A percentile compares a stretch with the other conserved stretches of the same genome.
Evolutionary conservation across 352 stramenopile genomes (phyloP).

Genomic region (Phytopythium delawarense): DNA sequence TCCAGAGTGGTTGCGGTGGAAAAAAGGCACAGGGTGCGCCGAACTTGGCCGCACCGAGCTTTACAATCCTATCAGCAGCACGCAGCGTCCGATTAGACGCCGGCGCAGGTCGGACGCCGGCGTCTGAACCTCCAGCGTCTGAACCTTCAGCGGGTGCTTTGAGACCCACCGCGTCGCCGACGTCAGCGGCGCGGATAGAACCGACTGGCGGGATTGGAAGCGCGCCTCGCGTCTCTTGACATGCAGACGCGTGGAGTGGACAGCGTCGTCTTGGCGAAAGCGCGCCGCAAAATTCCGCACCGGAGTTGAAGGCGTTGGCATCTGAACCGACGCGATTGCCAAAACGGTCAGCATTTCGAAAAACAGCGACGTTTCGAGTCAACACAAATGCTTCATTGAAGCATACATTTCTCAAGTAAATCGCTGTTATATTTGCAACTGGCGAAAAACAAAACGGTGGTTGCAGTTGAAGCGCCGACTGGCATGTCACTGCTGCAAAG

Average conservation of each 20-base stretch:
- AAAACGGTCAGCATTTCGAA: background rate
- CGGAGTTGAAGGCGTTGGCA: background rate
- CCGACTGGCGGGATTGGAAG: background rate
- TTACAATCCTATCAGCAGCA: too few relatives aligned
- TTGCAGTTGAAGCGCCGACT: background rate
- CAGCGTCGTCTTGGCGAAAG: background rate
- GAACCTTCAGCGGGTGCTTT: too few relatives aligned
- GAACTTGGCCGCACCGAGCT: background rate
- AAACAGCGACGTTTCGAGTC: background rate
- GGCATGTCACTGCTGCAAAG: background rate
- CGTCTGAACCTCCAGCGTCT: background rate
- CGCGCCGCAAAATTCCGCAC: background rate
- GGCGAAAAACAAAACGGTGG: background rate
- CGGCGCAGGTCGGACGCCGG: too few relatives aligned
- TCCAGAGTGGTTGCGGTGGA: background rate
- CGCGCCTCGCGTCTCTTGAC: background rate
- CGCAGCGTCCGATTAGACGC: background rate
- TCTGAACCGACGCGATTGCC: background rate
- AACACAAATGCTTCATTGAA: background rate
- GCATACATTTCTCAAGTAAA: too few relatives aligned
- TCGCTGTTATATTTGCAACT: too few relatives aligned
- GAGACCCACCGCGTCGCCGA: background rate
- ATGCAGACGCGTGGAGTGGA: background rate
- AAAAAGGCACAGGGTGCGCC: background rate
- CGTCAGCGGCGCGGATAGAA: background rate